Conservation (phyloP, 78 protist species). For the Cavenderia fasciculata region DNA sequence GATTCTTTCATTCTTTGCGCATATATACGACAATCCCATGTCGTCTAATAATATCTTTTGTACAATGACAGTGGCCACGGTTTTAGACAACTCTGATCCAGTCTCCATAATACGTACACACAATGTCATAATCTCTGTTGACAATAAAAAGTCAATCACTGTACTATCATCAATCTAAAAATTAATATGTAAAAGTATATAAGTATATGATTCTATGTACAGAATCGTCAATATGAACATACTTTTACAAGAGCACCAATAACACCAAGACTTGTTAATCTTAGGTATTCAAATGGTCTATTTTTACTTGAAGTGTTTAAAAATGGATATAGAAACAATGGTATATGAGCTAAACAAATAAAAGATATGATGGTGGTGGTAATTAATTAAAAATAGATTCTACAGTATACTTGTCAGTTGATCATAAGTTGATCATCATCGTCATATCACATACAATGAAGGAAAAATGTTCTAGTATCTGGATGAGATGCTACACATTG, state of each 20-base stretch:
- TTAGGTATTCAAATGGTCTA: constrained; percentile 98
- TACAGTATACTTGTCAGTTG: background rate
- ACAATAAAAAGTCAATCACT: constrained; percentile 95
- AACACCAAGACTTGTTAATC: constrained; percentile 99
- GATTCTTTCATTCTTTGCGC: constrained; percentile 95
- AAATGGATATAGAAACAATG: constrained; percentile 98
- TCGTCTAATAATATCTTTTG: constrained; percentile 98
- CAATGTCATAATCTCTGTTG: constrained; percentile 98
- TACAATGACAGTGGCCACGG: constrained; percentile 99
- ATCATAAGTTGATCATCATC: background rate
- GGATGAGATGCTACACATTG: constrained; percentile 99
- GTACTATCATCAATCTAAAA: constrained; percentile 91
- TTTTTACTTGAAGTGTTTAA: constrained; percentile 94
- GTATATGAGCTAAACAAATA: constrained; percentile 93
- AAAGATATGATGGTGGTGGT: background rate
- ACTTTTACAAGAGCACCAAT: constrained; percentile 99
- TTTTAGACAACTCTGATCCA: constrained; percentile 96
- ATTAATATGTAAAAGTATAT: background rate
- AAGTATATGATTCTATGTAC: background rate
- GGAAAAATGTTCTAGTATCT: constrained; percentile 97
- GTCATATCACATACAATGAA: constrained; percentile 79
- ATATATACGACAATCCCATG: constrained; percentile 91
- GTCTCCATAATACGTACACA: constrained; percentile 99
- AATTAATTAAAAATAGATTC: background rate
- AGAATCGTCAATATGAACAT: background rate